Conservation (phyloP, 73 alveolate genomes). For the Uronychia setigera region DNA sequence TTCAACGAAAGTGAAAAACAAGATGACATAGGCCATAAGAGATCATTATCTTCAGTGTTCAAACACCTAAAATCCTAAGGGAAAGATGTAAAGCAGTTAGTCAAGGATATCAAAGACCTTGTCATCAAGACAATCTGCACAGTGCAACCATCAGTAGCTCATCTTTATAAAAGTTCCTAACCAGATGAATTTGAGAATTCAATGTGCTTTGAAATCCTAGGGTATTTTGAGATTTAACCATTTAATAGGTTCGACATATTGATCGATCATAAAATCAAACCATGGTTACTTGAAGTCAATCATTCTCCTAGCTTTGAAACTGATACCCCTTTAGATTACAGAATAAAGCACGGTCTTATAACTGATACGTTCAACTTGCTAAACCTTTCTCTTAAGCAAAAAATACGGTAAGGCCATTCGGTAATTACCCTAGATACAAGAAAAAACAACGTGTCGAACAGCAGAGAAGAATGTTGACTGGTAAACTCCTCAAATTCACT, state of each 20-base stretch:
- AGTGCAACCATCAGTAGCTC: constrained; percentile 31
- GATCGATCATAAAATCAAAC: constrained; percentile 31
- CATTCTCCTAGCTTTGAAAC: constrained; percentile 38
- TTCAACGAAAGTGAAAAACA: constrained; percentile 1
- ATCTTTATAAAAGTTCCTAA: constrained; percentile 30
- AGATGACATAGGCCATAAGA: constrained; percentile 15
- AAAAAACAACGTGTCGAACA: background rate
- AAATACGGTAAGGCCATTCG: background rate
- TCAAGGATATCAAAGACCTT: constrained; percentile 31
- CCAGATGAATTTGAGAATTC: constrained; percentile 36
- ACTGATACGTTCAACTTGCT: constrained; percentile 38
- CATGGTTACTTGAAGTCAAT: constrained; percentile 46
- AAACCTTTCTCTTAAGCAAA: constrained; percentile 2
- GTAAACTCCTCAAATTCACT: constrained; percentile 6
- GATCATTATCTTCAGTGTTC: constrained; percentile 1
- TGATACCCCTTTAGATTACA: constrained; percentile 45
- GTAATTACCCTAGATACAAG: background rate
- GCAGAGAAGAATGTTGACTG: constrained; percentile 13
- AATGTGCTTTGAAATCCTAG: constrained; percentile 49
- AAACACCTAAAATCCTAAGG: background rate
- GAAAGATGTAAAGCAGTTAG: background rate
- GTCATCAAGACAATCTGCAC: constrained; percentile 29
- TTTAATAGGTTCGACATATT: constrained; percentile 45
- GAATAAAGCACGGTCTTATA: constrained; percentile 28
- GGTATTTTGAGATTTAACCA: background rate